A percentile compares a stretch with the other conserved stretches of the same genome.
Conservation (phyloP, 2,329 filamentous ascomycete genomes). For the Sporothrix luriei region DNA sequence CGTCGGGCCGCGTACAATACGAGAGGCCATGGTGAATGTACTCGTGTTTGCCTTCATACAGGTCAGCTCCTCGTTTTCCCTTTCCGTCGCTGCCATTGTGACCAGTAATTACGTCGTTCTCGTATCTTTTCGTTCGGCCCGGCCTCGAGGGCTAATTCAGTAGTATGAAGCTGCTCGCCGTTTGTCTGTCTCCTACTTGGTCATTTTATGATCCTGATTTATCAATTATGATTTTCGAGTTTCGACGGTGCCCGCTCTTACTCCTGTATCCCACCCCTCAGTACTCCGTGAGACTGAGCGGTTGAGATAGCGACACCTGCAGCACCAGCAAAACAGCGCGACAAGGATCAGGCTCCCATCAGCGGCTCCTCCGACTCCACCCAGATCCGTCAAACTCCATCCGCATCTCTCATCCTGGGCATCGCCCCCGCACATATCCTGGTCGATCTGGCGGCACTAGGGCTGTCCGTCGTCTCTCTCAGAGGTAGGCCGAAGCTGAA, state of each 20-base stretch:
- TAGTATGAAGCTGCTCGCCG: no score
- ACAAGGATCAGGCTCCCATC: no score
- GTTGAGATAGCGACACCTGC: not conserved
- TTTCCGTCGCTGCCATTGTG: not conserved
- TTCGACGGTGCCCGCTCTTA: not conserved
- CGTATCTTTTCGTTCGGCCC: not conserved
- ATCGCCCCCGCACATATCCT: conserved; percentile 25
- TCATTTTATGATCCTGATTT: not conserved
- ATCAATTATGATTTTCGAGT: not conserved
- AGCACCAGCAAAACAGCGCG: not conserved
- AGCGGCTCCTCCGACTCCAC: no score
- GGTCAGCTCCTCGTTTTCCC: not conserved
- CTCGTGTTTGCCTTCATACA: no score
- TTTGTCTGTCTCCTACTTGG: no score
- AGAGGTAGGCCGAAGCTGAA: no score
- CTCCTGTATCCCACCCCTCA: no score
- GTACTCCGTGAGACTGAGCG: not conserved
- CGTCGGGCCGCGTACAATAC: no score
- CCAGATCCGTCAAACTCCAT: not conserved
- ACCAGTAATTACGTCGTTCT: not conserved
- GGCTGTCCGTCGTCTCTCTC: not conserved
- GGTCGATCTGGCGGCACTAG: conserved; percentile 24
- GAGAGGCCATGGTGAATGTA: no score
- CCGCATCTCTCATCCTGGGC: not conserved
- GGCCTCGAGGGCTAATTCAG: no score